Evolutionary conservation across 2,329 filamentous ascomycete genomes (phyloP), one percentile per base, ranked within the genome.

Genomic region (Onygena corvina): DNA sequence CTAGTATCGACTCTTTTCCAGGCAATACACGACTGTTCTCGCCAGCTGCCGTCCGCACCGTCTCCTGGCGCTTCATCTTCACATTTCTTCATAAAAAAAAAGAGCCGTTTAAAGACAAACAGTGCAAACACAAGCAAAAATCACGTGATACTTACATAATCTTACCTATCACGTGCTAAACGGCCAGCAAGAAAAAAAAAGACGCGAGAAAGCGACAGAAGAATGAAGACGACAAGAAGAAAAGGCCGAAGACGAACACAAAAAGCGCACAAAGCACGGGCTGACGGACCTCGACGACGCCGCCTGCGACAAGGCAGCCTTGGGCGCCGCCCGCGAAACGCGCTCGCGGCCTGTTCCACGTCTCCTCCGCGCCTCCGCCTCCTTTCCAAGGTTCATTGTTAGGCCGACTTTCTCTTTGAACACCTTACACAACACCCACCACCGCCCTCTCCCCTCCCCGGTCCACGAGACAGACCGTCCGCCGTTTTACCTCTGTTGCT

Each of bases 301-400:
- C 21, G 35, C 35, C 21, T 40, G 38, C 38, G 20, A 42, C 11
- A 20, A 42, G 38, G 23, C 38, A 5, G 20, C 38, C 21, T 25
- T 42, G 38, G 38, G 38, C 11, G 38, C 21, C 36, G 20, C 25
- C 38, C 38, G 11, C 21, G 12, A 27, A 25, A 20, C 16, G 12
- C 38, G 38, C 29, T 31, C 29, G 4, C 29, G 9, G 29, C 29
- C 29, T 12, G 29, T 31, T 11, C 29, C 29, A 31, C 9, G n/a
- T 12, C 3, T 31, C 8, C 27, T 29, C 27, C 27, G 27, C 27
- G n/a, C n/a, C n/a, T n/a, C 38, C 38, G 38, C 38, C 38, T 42
- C 38, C 38, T 42, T 21, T 42, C 38, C 38, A 42, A 42, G 38
- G 38, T 42, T 42, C 21, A 8, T 42, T n/a, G n/a, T n/a, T 42